These are phyloP conservation scores for Pythium myriotylum DNA, from an alignment of 352 stramenopile genomes.

Conservation along the genomic window DNA sequence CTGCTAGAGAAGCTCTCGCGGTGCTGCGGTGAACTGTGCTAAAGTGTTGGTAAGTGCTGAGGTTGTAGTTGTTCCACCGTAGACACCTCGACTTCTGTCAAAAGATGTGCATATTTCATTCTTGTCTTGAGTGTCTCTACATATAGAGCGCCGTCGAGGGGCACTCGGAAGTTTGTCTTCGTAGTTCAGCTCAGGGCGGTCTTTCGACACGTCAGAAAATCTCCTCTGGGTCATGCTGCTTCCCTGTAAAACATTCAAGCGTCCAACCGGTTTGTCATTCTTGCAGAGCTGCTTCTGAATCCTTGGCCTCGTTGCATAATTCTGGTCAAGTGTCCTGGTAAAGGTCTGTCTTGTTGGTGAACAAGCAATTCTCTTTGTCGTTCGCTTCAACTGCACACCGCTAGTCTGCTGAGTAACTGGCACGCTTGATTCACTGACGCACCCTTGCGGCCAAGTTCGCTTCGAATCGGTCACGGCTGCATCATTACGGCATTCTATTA, in stretches of 20 bases:
- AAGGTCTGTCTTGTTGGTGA: no score
- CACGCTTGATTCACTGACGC: no score
- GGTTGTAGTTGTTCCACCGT: not conserved
- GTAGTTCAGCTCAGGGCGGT: not conserved
- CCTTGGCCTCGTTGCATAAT: no score
- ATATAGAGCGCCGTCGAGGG: constrained; percentile 1
- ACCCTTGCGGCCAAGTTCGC: no score
- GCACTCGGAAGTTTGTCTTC: not conserved
- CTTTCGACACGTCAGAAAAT: not conserved
- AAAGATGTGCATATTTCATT: no score
- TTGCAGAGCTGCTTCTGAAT: constrained; percentile 5
- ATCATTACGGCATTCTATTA: no score
- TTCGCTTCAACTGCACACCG: no score
- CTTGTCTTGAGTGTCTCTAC: not conserved
- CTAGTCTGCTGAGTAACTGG: no score
- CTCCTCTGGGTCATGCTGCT: not conserved
- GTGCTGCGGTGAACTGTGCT: not conserved
- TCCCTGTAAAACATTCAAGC: not conserved
- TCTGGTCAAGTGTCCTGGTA: no score
- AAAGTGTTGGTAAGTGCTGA: not conserved
- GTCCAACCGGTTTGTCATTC: constrained; percentile 11
- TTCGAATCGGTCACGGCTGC: no score
- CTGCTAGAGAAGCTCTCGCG: not conserved
- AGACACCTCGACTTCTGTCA: not conserved
- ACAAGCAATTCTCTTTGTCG: no score